phyloP scores from a whole-genome alignment of 176 grass and related monocot genomes.

The Miscanthus lutarioriparius region DNA sequence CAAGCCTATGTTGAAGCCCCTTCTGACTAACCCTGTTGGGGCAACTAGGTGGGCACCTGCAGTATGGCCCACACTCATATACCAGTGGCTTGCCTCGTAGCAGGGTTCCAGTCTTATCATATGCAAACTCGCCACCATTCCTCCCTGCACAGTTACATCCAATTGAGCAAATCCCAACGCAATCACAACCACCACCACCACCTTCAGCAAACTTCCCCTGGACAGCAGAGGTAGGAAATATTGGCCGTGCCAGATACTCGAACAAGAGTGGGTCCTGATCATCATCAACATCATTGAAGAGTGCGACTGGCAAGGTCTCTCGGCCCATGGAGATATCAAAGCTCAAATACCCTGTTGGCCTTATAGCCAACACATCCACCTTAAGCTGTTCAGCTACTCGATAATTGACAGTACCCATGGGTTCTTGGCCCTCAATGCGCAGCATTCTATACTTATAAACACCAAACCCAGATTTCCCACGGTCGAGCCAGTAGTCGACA shows the following conservation, averaged over 20 bases:
- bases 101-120: constrained; percentile 68
- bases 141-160: constrained; percentile 78
- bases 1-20: constrained; percentile 68
- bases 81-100: constrained; percentile 83
- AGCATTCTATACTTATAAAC: constrained; percentile 94
- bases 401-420: constrained; percentile 85
- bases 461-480: constrained; percentile 81
- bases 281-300: constrained; percentile 92
- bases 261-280: constrained; percentile 79
- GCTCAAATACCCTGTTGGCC: constrained; percentile 79
- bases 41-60: constrained; percentile 75
- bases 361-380: constrained; percentile 50
- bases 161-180: constrained; percentile 59
- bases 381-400: constrained; percentile 75
- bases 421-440: constrained; percentile 85
- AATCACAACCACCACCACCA: constrained; percentile 75
- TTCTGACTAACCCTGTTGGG: constrained; percentile 94
- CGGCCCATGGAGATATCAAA: constrained; percentile 83
- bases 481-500: constrained; percentile 81
- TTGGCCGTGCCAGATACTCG: constrained; percentile 74
- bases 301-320: constrained; percentile 61
- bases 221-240: constrained; percentile 75
- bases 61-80: constrained; percentile 83
- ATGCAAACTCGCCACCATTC: constrained; percentile 86
- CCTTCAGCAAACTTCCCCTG: constrained; percentile 64